Base-by-base conservation (phyloP, 2,329 filamentous ascomycete genomes). In the Phialocephala subalpina region DNA sequence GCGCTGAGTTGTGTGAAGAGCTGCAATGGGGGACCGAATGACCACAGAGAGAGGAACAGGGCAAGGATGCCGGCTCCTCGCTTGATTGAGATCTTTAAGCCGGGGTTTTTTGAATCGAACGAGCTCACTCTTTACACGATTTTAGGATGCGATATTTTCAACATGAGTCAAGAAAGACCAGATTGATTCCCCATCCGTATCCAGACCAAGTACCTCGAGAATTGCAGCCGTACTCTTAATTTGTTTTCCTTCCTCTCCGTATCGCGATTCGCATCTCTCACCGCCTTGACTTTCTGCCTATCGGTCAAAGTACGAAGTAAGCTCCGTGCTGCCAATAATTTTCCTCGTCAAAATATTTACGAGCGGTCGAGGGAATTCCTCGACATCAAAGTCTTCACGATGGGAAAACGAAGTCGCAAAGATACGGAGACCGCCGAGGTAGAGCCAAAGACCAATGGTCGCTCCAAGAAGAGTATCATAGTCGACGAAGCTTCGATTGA, bases 401-500 rank as follows among this genome's bases (percentile, higher is more conserved):
- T 77, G 75, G 75, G 71, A 6, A 77, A 76, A 73, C 57, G 69
- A 55, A 74, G 66, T 68, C 72, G 73, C 65, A 71, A 71, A 62
- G 69, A 65, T 38, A 72, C 68, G 52, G 70, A 68, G 36, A 64
- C 42, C 35, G 57, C 57, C 45, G 68, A 73, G 62, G 71, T 69
- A 42, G 64, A 69, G 57, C 58, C 53, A 49, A 64, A 68, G 66
- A 64, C 64, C 49, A 66, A 64, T 61, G 52, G 67, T 45, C 67
- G 70, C 45, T 67, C 63, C 36, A 73, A 72, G 65, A 74, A 77
- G 65, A 69, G 78, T 42, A 75, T 81, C 62, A n/a, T 72, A 12
- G 67, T 67, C 12, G 66, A 73, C 29, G 71, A 73, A 55, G 86
- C 86, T 77, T 82, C 84, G 66, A 82, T 93, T 67, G 91, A 94